These are phyloP conservation scores for Striga hermonthica DNA, from an alignment of 305 asterid species.

Conservation along the genomic window DNA sequence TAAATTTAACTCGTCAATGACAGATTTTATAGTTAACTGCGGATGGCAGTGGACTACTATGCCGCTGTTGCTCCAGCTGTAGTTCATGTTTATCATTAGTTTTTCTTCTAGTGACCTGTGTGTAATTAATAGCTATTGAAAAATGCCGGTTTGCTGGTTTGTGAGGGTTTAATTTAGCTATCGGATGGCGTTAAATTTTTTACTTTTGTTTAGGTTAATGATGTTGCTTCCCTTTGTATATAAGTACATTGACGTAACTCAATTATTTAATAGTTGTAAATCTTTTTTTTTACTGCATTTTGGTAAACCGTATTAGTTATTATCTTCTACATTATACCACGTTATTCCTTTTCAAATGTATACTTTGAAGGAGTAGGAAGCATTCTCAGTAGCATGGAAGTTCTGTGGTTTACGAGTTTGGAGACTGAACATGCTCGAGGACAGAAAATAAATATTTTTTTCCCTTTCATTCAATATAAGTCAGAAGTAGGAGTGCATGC, in stretches of 20 bases:
- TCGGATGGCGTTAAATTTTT: not conserved
- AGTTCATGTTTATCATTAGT: no score
- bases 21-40: not conserved
- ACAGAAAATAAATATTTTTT: not conserved
- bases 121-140: no score
- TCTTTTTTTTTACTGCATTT: not conserved
- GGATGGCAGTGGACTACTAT: no score
- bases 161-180: no score
- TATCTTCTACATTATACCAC: not conserved
- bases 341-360: not conserved
- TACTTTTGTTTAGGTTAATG: not conserved
- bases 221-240: no score
- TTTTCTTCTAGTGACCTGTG: no score
- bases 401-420: slow-evolving; percentile 7
- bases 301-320: not conserved
- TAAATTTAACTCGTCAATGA: not conserved
- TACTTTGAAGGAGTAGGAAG: not conserved
- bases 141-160: no score
- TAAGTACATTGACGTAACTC: not conserved
- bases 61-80: no score
- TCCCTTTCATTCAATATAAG: no score
- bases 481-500: no score
- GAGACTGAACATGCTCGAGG: slow-evolving; percentile 11
- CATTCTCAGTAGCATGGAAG: slow-evolving; percentile 12
- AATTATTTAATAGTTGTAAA: slow-evolving; percentile 6